A percentile compares a stretch with the other conserved stretches of the same genome.
These are phyloP conservation scores for Blastomyces emzantsi DNA, from an alignment of 2,329 filamentous ascomycete species.

Conservation along the genomic window DNA sequence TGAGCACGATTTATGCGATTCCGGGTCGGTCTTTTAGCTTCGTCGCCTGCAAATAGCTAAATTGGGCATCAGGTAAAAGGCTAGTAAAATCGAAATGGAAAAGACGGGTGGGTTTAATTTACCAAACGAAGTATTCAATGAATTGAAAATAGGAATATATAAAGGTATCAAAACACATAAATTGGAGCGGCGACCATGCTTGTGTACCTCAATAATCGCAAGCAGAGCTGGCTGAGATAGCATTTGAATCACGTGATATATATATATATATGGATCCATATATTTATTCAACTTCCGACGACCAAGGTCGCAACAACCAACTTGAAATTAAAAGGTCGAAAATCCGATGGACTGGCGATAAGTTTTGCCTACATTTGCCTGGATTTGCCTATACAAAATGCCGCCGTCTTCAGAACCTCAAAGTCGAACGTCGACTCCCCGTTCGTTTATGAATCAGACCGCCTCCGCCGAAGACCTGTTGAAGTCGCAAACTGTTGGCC, in stretches of 20 bases:
- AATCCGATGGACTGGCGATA: neutral
- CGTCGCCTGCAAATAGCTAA: neutral
- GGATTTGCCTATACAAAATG: slow-evolving; percentile 8
- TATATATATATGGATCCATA: neutral
- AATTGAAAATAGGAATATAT: neutral
- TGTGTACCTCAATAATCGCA: too few species aligned
- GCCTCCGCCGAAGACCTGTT: slow-evolving; percentile 71
- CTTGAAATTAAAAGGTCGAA: neutral
- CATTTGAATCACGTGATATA: neutral
- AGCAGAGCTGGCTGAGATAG: neutral
- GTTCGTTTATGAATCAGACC: slow-evolving; percentile 62
- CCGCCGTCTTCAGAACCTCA: slow-evolving; percentile 27
- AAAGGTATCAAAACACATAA: neutral
- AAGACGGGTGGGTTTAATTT: neutral
- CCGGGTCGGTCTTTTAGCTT: too few species aligned
- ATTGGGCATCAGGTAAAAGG: neutral
- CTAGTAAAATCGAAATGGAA: neutral
- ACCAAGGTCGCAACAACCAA: neutral
- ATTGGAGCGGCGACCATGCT: neutral
- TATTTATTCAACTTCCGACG: too few species aligned
- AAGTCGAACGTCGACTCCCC: slow-evolving; percentile 37
- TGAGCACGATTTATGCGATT: neutral
- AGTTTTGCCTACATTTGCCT: neutral
- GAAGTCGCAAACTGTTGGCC: slow-evolving; percentile 78
- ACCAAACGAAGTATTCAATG: neutral